Percentiles rank a stretch among this genome's conserved stretches.
phyloP scores from a whole-genome alignment of 495 filamentous ascomycete genomes.

The Poronia punctata region DNA sequence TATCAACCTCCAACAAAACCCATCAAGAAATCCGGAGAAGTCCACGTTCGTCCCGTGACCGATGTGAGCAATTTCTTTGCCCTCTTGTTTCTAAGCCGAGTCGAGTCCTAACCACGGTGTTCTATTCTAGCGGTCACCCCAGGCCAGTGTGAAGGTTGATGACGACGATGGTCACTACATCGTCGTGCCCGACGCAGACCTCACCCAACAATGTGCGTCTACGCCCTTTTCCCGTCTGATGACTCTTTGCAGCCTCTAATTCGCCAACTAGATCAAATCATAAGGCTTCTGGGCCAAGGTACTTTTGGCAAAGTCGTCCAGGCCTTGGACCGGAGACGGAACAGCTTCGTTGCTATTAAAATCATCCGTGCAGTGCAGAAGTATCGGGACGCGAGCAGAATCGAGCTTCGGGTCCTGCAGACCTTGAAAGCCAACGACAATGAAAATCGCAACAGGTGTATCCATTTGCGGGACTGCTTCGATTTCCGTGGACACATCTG shows the following conservation, averaged over 20 bases:
- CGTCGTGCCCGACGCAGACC: conserved; percentile 69
- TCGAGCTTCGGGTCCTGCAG: conserved; percentile 86
- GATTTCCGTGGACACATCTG: conserved; percentile 97
- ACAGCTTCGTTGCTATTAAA: conserved; percentile 84
- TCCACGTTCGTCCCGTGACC: conserved; percentile 69
- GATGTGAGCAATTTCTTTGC: conserved; percentile 59
- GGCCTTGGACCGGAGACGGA: conserved; percentile 68
- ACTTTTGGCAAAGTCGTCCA: conserved; percentile 98
- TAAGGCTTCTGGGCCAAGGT: conserved; percentile 84
- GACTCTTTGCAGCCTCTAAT: conserved; percentile 22
- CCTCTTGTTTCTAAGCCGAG: neutral
- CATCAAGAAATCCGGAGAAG: conserved; percentile 85
- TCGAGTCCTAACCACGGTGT: conserved; percentile 7
- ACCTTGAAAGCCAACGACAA: conserved; percentile 86
- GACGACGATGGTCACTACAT: conserved; percentile 97
- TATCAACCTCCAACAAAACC: conserved; percentile 84
- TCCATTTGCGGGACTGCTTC: conserved; percentile 94
- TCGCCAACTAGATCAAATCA: conserved; percentile 65
- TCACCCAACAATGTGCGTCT: conserved; percentile 84
- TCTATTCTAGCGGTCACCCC: conserved; percentile 33
- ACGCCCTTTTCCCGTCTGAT: neutral
- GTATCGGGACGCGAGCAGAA: conserved; percentile 93
- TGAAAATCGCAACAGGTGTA: conserved; percentile 91
- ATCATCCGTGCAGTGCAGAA: conserved; percentile 98
- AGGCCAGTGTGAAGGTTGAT: conserved; percentile 59